Conservation (phyloP, 2,329 filamentous ascomycete genomes). For the Byssoonygena ceratinophila region DNA sequence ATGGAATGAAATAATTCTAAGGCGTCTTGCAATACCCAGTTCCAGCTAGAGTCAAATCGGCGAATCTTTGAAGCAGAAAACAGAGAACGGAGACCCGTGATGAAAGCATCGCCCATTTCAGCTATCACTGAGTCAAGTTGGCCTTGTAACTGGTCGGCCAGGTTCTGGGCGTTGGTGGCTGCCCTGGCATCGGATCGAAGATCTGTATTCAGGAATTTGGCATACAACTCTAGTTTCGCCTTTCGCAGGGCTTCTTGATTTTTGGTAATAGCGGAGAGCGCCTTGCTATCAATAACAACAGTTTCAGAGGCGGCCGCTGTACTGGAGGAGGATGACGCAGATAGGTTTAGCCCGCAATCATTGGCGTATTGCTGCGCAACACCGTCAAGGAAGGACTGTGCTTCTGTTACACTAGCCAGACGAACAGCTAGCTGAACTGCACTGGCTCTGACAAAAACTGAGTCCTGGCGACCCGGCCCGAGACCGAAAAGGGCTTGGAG, state of each 20-base stretch:
- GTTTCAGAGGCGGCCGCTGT: not conserved
- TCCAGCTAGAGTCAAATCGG: too few relatives aligned
- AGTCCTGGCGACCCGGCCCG: conserved; percentile 15
- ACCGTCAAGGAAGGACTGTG: conserved; percentile 20
- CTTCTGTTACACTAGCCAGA: conserved; percentile 15
- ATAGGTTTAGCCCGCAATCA: not conserved
- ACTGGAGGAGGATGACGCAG: not conserved
- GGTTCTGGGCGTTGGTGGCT: too few relatives aligned
- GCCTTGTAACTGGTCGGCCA: too few relatives aligned
- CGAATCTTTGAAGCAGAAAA: too few relatives aligned
- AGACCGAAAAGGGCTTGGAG: conserved; percentile 24
- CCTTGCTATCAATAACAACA: not conserved
- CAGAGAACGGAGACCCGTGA: too few relatives aligned
- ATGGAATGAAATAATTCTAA: conserved; percentile 20
- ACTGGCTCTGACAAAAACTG: conserved; percentile 20
- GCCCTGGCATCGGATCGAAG: not conserved
- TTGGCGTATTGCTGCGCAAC: conserved; percentile 15
- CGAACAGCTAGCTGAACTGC: conserved; percentile 20
- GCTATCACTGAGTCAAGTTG: too few relatives aligned
- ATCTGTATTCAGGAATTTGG: not conserved
- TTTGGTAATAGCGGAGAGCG: not conserved
- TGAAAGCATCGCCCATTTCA: too few relatives aligned
- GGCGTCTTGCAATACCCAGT: conserved; percentile 4
- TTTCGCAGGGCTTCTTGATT: not conserved
- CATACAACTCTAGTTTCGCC: not conserved